Evolutionary conservation across 345 rosid species (phyloP), one percentile per base, ranked within the genome.

Genomic region (Clarkia xantiana): DNA sequence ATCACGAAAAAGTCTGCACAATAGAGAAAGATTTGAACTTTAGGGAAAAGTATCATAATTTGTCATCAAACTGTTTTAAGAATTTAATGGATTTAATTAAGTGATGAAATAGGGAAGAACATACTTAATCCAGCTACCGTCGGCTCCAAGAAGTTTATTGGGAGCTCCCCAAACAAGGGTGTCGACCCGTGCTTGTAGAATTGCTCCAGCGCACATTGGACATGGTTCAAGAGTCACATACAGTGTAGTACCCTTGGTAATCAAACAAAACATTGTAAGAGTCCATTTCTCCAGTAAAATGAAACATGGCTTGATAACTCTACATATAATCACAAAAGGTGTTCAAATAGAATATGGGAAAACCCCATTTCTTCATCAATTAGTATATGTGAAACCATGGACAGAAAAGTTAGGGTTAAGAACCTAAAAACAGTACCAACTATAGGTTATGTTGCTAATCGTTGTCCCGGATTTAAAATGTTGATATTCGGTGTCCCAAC

Each of bases 81-180:
- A 29, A 29, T 0, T 29, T 29, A 10, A 29, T 29, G 7, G 36
- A 29, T 29, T 29, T 29, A 29, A 29, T 29, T 29, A 29, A 49
- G 42, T 25, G 16, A 29, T 49, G 11, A 29, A 58, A n/a, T 29
- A 42, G 43, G 39, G 17, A 18, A 16, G n/a, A 14, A 41, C 64
- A 44, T 67, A 76, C 96, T 94, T 81, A 47, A 91, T 74, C 94
- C 96, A 86, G 72, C 96, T 86, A 45, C 98, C 98, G 58, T 91
- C 96, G 36, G 96, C 96, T 66, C 98, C 98, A 49, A 86, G 89
- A 66, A 86, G 96, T 71, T 78, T 91, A 70, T 91, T 91, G 38
- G 98, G 96, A 71, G 98, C 96, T 69, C 94, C 96, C 98, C 98
- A 86, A 18, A 91, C 94, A 51, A 91, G 80, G 54, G 80, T 76